Evolutionary conservation across 2,329 filamentous ascomycete species (phyloP), one percentile per base, ranked within the genome.

Genomic region (Tetracladium maxilliforme): DNA sequence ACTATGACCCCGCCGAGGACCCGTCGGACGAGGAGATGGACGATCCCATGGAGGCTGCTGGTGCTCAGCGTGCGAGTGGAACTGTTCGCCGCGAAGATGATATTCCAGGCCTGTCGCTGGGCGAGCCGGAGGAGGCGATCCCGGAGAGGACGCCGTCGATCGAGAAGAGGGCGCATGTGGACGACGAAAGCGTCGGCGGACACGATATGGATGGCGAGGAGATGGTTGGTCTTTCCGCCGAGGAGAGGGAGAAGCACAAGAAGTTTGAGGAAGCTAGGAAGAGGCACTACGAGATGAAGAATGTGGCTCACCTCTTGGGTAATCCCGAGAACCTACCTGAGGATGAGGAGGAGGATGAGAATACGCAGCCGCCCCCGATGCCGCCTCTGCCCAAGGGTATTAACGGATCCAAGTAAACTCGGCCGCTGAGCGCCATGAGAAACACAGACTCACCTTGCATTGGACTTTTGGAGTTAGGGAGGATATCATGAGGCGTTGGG

Each of bases 261-360:
- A 72, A 79, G 47, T 98, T 98, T 49, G 86, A 94, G 56, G 64
- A 81, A 55, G 65, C 83, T 60, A 70, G 90, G 44, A 94, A 90
- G 72, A 87, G 75, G 59, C 90, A 98, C 53, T 98, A 98, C 53
- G 90, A 98, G 63, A 98, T 98, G 90, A 83, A 71, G 56, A 79
- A 90, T 44, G 84, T 94, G 30, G 92, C 90, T 42, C 70, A 75
- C 43, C 55, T 95, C 26, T 67, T 98, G 36, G 86, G 83, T 10
- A 76, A 82, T 42, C 71, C 76, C 4, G 74, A 79, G 42, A 58
- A 68, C 4, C 41, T 77, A 23, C 70, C 69, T n/a, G 46, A 63
- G 35, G 62, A 56, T 21, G 70, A 72, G 22, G 68, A 70, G 10
- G 64, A 67, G 3, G 69, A 72, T 4, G 54, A 49, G 9, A 46